phyloP scores from a whole-genome alignment of 208 protist genomes.

The Leishmania mexicana region DNA sequence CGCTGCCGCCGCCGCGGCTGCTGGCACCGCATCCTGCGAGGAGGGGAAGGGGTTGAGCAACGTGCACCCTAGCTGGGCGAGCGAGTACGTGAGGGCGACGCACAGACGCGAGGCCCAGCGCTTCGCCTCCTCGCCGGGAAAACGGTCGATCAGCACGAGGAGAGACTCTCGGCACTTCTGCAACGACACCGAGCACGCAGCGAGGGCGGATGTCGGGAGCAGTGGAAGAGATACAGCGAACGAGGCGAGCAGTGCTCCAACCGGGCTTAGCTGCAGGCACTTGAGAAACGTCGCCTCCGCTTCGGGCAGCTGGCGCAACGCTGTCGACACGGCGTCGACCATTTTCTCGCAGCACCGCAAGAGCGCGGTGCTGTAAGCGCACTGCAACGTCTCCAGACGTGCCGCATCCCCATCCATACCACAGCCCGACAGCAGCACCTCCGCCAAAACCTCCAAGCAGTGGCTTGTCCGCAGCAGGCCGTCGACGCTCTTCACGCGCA shows the following conservation, averaged over 20 bases:
- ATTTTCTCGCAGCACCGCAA: slow-evolving; percentile 70
- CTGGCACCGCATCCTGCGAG: slow-evolving; percentile 9
- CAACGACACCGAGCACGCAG: slow-evolving; percentile 44
- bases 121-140: slow-evolving; percentile 19
- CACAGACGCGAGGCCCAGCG: slow-evolving; percentile 62
- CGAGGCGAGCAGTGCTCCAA: slow-evolving; percentile 79
- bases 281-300: slow-evolving; percentile 34
- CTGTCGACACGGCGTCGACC: slow-evolving; percentile 50
- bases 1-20: background rate
- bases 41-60: slow-evolving; percentile 37
- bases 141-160: slow-evolving; percentile 48
- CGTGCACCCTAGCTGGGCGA: slow-evolving; percentile 76
- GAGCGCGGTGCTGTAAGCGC: slow-evolving; percentile 72
- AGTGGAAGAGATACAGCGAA: slow-evolving; percentile 80
- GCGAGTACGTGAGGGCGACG: slow-evolving; percentile 71
- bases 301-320: slow-evolving; percentile 52
- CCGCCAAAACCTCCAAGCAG: slow-evolving; percentile 83
- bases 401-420: slow-evolving; percentile 10
- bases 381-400: slow-evolving; percentile 31
- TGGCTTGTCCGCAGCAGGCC: slow-evolving; percentile 55
- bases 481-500: slow-evolving; percentile 34
- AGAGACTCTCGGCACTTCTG: slow-evolving; percentile 75
- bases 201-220: slow-evolving; percentile 60
- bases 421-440: slow-evolving; percentile 53
- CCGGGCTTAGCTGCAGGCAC: slow-evolving; percentile 65